These are phyloP conservation scores for Onygena corvina DNA, from an alignment of 2,329 filamentous ascomycete genomes.

Conservation along the genomic window DNA sequence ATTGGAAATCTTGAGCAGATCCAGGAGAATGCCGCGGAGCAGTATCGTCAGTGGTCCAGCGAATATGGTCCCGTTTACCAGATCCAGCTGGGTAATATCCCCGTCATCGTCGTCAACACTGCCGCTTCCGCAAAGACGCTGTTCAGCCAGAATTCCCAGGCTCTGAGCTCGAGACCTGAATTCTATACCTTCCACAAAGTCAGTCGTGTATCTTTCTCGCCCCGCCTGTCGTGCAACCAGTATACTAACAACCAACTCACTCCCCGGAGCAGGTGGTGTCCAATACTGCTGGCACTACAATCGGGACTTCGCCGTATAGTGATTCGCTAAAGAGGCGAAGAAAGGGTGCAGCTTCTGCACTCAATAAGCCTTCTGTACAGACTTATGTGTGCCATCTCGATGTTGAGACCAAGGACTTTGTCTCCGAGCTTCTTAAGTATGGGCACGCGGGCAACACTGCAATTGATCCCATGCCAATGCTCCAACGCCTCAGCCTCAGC, in stretches of 20 bases:
- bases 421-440: constrained; percentile 48
- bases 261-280: constrained; percentile 46
- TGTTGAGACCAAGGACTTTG: constrained; percentile 50
- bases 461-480: constrained; percentile 56
- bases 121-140: constrained; percentile 41
- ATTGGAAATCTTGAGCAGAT: constrained; percentile 48
- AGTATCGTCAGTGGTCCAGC: constrained; percentile 45
- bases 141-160: constrained; percentile 43
- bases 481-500: constrained; percentile 52
- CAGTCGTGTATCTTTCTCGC: constrained; percentile 9
- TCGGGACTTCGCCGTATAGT: constrained; percentile 55
- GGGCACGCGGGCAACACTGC: constrained; percentile 43
- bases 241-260: background rate
- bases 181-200: constrained; percentile 51
- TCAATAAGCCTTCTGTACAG: constrained; percentile 53
- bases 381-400: constrained; percentile 53
- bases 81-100: constrained; percentile 46
- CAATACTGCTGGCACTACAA: constrained; percentile 54
- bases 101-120: constrained; percentile 46
- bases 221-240: background rate
- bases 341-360: constrained; percentile 53
- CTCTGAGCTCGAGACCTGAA: constrained; percentile 44
- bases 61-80: constrained; percentile 44
- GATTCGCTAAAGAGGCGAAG: constrained; percentile 52
- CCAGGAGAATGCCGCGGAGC: constrained; percentile 43